Evolutionary conservation across 2,329 filamentous ascomycete species (phyloP), one percentile per base, ranked within the genome.

Genomic region (Pseudocercospora ulei): DNA sequence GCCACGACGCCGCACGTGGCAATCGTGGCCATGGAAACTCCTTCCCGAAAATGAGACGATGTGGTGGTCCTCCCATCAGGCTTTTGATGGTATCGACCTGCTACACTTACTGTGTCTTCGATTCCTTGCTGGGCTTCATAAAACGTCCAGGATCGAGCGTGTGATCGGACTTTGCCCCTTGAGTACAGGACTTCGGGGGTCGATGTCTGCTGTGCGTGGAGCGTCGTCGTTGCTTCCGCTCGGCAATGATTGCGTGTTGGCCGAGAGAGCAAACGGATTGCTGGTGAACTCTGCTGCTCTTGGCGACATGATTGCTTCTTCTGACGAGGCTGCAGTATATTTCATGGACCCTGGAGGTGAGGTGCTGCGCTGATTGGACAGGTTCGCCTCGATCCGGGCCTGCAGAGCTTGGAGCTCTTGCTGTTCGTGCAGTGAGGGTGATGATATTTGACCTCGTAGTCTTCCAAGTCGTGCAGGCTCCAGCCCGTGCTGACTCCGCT

Each of bases 131-230:
- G 20, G 18, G 30, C 18, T 23, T 71, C 69, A 86, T 61, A 87
- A 66, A 35, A 85, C 67, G 54, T 86, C 81, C 57, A 83, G 79
- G 53, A 88, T 88, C 42, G 79, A 86, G 40, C 82, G 70, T 35
- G 78, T 75, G 44, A 88, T 86, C 2, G 82, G 80, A 41, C 75
- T 76, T 57, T 81, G 79, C 24, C 82, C 81, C 53, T 73, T 75
- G 7, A 79, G 82, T 0, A 80, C 78, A 9, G 82, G 82, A 57
- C 81, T 86, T 51, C 82, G 67, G 8, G 82, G 82, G 56, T 87
- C 80, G 11, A 8, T 67, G 68, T 40, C 41, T 5, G 7, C 73
- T 69, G 40, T 78, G 75, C 53, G 65, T 64, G 38, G 67, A 20
- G n/a, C 39, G 66, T 63, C 31, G 66, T 63, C 11, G 69, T 73